A percentile compares a stretch with the other conserved stretches of the same genome.
Evolutionary conservation across 345 rosid species (phyloP).

Genomic region (Camelina sativa): DNA sequence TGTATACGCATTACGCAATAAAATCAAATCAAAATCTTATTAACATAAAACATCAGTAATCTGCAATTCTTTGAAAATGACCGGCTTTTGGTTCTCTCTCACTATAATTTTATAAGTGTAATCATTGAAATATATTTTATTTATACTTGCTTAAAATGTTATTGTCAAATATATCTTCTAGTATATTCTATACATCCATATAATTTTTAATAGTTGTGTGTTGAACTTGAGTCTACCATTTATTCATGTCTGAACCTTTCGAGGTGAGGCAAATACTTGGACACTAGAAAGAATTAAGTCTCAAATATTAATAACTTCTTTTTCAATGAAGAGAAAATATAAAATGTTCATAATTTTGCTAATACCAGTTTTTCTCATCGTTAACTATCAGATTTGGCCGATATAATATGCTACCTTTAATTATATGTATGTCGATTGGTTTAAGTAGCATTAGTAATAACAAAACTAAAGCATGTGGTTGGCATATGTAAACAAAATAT

Average conservation of each 20-base stretch:
- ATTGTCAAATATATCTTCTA: neutral
- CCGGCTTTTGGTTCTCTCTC: neutral
- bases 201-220: neutral
- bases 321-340: neutral
- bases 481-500: neutral
- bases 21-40: neutral
- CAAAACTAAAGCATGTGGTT: neutral
- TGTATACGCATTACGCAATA: neutral
- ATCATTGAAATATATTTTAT: neutral
- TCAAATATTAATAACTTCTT: neutral
- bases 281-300: neutral
- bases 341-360: neutral
- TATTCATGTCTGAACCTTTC: neutral
- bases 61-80: constrained; percentile 8
- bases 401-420: too few relatives aligned
- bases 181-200: neutral
- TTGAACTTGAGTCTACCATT: constrained; percentile 22
- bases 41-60: neutral
- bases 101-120: neutral
- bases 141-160: neutral
- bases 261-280: constrained; percentile 5
- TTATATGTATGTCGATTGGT: neutral
- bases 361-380: neutral
- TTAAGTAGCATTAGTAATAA: neutral
- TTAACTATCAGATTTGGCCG: neutral